phyloP scores from a whole-genome alignment of 2,329 filamentous ascomycete genomes.

The Cercospora zeina region DNA sequence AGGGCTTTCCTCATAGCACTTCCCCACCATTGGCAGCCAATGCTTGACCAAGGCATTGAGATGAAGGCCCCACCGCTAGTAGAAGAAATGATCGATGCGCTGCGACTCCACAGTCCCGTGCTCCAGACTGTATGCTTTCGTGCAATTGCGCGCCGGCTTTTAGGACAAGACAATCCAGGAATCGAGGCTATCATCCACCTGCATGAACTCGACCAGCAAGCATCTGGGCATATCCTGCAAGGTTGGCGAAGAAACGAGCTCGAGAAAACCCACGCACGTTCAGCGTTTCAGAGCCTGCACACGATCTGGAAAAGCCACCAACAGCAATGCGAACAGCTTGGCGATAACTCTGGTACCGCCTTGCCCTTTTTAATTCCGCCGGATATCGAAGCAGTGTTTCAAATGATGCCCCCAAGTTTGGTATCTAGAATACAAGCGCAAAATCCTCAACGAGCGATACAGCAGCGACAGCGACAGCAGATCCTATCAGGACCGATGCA shows the following conservation, averaged over 20 bases:
- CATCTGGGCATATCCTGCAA: constrained; percentile 19
- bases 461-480: not conserved
- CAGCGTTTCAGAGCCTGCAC: constrained; percentile 19
- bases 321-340: not conserved
- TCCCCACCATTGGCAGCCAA: constrained; percentile 26
- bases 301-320: constrained; percentile 14
- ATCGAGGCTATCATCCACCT: constrained; percentile 25
- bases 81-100: constrained; percentile 54
- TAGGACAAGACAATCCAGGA: constrained; percentile 35
- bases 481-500: not conserved
- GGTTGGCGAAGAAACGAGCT: constrained; percentile 18
- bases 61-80: constrained; percentile 58
- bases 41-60: constrained; percentile 29
- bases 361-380: not conserved
- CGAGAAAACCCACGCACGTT: constrained; percentile 25
- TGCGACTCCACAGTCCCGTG: constrained; percentile 53
- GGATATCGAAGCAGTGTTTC: not conserved
- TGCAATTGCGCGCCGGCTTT: constrained; percentile 50
- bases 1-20: constrained; percentile 32
- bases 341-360: not conserved
- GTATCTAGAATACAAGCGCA: not conserved
- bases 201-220: constrained; percentile 29
- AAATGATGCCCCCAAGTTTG: not conserved
- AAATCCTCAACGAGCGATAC: not conserved
- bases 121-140: constrained; percentile 59